Evolutionary conservation across 805 yeast species (phyloP).

Genomic region (Lachancea meyersii): DNA sequence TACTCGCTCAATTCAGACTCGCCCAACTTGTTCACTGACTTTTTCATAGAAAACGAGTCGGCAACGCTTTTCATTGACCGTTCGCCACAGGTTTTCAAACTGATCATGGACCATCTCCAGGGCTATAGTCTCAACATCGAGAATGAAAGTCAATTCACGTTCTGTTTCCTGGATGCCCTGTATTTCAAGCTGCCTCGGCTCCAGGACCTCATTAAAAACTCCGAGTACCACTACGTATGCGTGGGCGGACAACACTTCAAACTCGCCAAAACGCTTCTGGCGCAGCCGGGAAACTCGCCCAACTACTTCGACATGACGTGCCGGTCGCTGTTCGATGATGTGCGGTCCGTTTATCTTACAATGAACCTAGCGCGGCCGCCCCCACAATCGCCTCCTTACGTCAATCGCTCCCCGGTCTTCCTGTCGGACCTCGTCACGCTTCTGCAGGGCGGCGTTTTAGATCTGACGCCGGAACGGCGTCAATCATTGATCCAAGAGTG

Average conservation of each 20-base stretch:
- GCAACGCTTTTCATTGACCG: slow-evolving; percentile 60
- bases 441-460: slow-evolving; percentile 48
- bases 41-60: slow-evolving; percentile 36
- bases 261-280: slow-evolving; percentile 50
- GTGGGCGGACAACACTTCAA: slow-evolving; percentile 58
- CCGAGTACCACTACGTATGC: slow-evolving; percentile 47
- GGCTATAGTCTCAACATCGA: slow-evolving; percentile 67
- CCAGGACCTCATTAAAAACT: slow-evolving; percentile 41
- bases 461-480: slow-evolving; percentile 53
- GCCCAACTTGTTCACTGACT: slow-evolving; percentile 81
- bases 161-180: slow-evolving; percentile 60
- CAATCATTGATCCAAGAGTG: slow-evolving; percentile 59
- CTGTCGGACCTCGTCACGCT: slow-evolving; percentile 51
- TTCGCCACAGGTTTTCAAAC: slow-evolving; percentile 59
- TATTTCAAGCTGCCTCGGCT: slow-evolving; percentile 64
- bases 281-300: slow-evolving; percentile 62
- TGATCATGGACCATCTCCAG: slow-evolving; percentile 66
- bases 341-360: slow-evolving; percentile 36
- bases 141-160: slow-evolving; percentile 54
- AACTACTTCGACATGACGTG: slow-evolving; percentile 67
- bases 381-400: slow-evolving; percentile 52
- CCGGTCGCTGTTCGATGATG: slow-evolving; percentile 46
- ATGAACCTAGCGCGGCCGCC: slow-evolving; percentile 66
- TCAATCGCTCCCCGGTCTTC: slow-evolving; percentile 45
- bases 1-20: slow-evolving; percentile 81